Conservation (phyloP, 768 basidiomycete species). For the Rhodotorula sphaerocarpa region DNA sequence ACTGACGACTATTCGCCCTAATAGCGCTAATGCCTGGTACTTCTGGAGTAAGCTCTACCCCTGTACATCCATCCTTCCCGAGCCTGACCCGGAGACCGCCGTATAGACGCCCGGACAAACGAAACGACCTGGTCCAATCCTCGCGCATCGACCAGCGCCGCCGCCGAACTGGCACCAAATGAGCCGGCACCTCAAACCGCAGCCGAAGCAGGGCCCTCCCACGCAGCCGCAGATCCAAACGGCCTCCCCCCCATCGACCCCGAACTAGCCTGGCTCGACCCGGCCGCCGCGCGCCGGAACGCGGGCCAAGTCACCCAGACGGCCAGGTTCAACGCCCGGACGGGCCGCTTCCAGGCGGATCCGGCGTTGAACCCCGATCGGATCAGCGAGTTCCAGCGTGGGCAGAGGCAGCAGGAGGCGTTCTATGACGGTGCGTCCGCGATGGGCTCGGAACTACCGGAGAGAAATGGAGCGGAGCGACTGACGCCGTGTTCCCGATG, state of each 20-base stretch:
- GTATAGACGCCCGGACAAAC: conserved; percentile 6
- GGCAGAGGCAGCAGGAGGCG: conserved; percentile 26
- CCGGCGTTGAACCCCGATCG: conserved; percentile 28
- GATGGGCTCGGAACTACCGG: background rate
- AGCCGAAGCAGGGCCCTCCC: background rate
- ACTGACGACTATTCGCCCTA: too few relatives aligned
- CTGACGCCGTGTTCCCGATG: background rate
- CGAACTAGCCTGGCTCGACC: conserved; percentile 31
- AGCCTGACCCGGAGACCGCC: too few relatives aligned
- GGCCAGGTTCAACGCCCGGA: conserved; percentile 28
- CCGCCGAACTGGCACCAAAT: background rate
- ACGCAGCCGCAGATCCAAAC: background rate
- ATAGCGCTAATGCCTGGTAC: conserved; percentile 32
- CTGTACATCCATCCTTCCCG: background rate
- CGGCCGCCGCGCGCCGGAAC: background rate
- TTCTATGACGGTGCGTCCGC: conserved; percentile 20
- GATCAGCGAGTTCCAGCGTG: conserved; percentile 21
- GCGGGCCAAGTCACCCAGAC: conserved; percentile 3
- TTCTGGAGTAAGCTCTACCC: conserved; percentile 19
- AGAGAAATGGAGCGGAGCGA: too few relatives aligned
- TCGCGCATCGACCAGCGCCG: background rate
- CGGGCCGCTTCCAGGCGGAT: conserved; percentile 25
- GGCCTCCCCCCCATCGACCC: conserved; percentile 28
- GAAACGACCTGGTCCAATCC: conserved; percentile 31
- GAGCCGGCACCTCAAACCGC: background rate